Evolutionary conservation across 1,284 basidiomycete genomes (phyloP).

Genomic region (Inonotus hispidus): DNA sequence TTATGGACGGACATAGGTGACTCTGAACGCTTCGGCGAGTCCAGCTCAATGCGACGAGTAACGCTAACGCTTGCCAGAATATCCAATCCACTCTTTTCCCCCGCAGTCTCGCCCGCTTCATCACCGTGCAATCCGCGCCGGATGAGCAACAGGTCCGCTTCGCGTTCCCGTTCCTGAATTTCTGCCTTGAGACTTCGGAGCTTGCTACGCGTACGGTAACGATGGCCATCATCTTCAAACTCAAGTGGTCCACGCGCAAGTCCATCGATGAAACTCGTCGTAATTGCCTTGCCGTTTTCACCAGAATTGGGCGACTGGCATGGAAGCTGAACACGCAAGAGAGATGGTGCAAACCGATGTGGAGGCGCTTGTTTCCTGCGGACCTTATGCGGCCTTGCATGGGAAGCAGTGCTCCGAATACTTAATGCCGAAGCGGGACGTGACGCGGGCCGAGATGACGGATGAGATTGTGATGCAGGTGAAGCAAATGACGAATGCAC

Average conservation of each 20-base stretch:
- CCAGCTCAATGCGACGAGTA: slow-evolving; percentile 1
- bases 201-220: slow-evolving; percentile 16
- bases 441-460: not conserved
- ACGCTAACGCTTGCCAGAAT: slow-evolving; percentile 8
- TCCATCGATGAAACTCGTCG: not conserved
- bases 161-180: slow-evolving; percentile 13
- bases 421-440: slow-evolving; percentile 14
- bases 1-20: not conserved
- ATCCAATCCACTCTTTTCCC: slow-evolving; percentile 1
- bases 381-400: not conserved
- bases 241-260: slow-evolving; percentile 14
- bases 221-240: slow-evolving; percentile 12
- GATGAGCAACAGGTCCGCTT: slow-evolving; percentile 13
- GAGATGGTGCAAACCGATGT: slow-evolving; percentile 9
- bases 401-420: not conserved
- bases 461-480: not conserved
- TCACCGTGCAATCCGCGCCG: slow-evolving; percentile 5
- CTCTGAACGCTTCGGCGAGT: slow-evolving; percentile 1
- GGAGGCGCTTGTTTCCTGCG: not conserved
- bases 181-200: slow-evolving; percentile 7
- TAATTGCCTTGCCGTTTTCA: not conserved
- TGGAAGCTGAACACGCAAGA: slow-evolving; percentile 5
- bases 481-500: not conserved
- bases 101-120: not conserved
- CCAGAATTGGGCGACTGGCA: not conserved